Evolutionary conservation across 257 asterid species (phyloP), one percentile per base, ranked within the genome.

Genomic region (Vinca minor): DNA sequence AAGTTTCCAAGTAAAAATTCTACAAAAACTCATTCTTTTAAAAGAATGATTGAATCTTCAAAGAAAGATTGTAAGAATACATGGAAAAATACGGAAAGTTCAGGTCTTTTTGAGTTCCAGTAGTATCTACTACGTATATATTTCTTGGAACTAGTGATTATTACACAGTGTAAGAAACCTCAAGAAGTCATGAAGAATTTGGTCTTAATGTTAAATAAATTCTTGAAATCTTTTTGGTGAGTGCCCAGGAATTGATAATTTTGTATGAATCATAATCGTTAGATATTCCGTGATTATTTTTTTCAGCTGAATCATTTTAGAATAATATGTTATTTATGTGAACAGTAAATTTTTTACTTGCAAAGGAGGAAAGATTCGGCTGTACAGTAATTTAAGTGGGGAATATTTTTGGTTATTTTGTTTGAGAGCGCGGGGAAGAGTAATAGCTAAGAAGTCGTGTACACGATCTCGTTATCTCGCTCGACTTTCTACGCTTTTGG

Each of bases 1-100:
- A 25, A 20, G 23, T 39, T 60, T 60, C 50, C 52, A 62, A 62
- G 66, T 62, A 53, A 62, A 62, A 62, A 56, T 28, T 54, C 60
- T 21, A 50, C 60, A 50, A 50, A 13, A 3, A 10, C 32, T 23
- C 11, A 34, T 34, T 34, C 57, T 50, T 23, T 23, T 3, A 23
- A 23, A 23, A 49, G 15, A 25, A 23, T 3, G 4, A 50, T 50
- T 50, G 57, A 23, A 50, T 50, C 25, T 50, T 23, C 57, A 23
- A 25, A 23, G 34, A 50, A 50, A 8, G 34, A 23, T 50, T 50
- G 29, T 49, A 8, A 7, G 1, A 49, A 9, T 34, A 49, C n/a
- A 21, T 49, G 15, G 14, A 9, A 1, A 31, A 5, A 6, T 55
- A 31, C 61, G 25, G 6, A 56, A 5, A 7, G 55, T 14, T 12